These are phyloP conservation scores for Monosporascus sp. DNA, from an alignment of 2,329 filamentous ascomycete species.

Conservation along the genomic window DNA sequence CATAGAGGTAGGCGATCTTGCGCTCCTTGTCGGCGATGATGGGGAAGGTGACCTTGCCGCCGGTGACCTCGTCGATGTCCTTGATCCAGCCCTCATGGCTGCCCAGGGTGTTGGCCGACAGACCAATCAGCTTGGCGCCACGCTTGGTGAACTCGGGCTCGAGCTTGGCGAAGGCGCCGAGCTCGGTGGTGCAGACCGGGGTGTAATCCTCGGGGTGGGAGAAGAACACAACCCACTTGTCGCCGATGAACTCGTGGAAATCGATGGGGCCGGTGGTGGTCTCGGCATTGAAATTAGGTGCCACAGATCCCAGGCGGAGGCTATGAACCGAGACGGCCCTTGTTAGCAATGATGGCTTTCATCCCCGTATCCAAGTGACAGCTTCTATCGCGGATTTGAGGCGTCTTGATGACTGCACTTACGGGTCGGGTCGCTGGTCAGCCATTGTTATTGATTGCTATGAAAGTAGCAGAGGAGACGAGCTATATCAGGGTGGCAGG, in stretches of 20 bases:
- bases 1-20: conserved; percentile 69
- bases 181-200: conserved; percentile 92
- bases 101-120: conserved; percentile 79
- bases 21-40: conserved; percentile 78
- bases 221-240: conserved; percentile 79
- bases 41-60: conserved; percentile 66
- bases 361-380: background rate
- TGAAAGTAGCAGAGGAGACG: background rate
- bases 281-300: conserved; percentile 80
- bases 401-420: conserved; percentile 9
- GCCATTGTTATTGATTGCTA: conserved; percentile 19
- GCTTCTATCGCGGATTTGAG: no score
- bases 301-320: conserved; percentile 60
- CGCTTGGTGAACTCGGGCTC: conserved; percentile 83
- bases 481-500: background rate
- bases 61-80: conserved; percentile 77
- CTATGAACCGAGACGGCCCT: conserved; percentile 25
- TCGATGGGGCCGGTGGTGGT: conserved; percentile 74
- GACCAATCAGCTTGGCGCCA: conserved; percentile 84
- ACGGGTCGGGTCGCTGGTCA: conserved; percentile 23
- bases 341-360: background rate
- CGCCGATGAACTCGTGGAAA: conserved; percentile 76
- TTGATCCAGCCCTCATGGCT: conserved; percentile 87
- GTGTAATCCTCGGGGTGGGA: conserved; percentile 89
- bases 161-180: conserved; percentile 87